Conservation (phyloP, 768 basidiomycete species). For the Calocybe cyanea region DNA sequence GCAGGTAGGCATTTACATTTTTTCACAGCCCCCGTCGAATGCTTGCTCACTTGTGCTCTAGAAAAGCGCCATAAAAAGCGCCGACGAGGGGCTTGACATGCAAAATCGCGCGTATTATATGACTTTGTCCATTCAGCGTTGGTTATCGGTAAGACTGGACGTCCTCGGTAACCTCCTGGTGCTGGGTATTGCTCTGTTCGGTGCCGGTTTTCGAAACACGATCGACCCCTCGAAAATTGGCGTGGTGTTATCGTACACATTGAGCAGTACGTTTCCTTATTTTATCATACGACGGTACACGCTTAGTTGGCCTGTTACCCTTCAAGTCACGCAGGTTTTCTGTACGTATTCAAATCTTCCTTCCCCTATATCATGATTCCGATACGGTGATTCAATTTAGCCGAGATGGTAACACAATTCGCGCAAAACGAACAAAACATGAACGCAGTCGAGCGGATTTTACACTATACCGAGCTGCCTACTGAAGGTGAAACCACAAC, state of each 20-base stretch:
- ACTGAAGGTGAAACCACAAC: conserved; percentile 45
- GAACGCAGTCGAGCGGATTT: conserved; percentile 67
- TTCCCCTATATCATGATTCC: conserved; percentile 3
- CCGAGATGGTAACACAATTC: conserved; percentile 51
- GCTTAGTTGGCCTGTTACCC: not conserved
- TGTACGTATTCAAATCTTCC: conserved; percentile 26
- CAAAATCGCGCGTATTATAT: conserved; percentile 64
- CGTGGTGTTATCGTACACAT: conserved; percentile 48
- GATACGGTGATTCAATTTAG: conserved; percentile 22
- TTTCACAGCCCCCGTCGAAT: not conserved
- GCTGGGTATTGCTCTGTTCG: conserved; percentile 67
- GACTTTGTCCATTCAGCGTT: conserved; percentile 60
- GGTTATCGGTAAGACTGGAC: conserved; percentile 61
- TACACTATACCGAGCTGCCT: conserved; percentile 60
- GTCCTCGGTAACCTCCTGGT: conserved; percentile 62
- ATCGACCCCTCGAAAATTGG: conserved; percentile 48
- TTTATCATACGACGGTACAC: not conserved
- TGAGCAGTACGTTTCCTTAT: conserved; percentile 35
- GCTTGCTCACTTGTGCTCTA: conserved; percentile 15
- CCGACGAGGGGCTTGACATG: conserved; percentile 50
- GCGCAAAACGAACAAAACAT: conserved; percentile 66
- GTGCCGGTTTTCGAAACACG: conserved; percentile 52
- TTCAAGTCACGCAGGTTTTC: conserved; percentile 41
- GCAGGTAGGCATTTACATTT: conserved; percentile 33
- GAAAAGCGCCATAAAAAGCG: conserved; percentile 44